These are phyloP conservation scores for Pseudozyma pruni DNA, from an alignment of 1,284 basidiomycete genomes.

Conservation along the genomic window DNA sequence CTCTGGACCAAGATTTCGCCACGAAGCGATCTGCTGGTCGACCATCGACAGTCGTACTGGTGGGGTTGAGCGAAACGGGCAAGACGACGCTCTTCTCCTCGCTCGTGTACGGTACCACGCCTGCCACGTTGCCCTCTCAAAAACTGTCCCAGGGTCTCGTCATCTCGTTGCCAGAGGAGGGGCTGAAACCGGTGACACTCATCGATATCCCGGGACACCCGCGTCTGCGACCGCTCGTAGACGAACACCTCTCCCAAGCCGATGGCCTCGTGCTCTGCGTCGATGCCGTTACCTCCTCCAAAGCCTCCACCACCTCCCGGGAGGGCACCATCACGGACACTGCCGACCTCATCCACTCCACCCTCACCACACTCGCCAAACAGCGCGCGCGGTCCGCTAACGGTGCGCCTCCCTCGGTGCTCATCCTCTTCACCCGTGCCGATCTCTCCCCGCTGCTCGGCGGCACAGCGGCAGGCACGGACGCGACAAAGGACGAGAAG, in stretches of 20 bases:
- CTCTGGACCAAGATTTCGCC: slow-evolving; percentile 3
- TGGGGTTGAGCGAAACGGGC: slow-evolving; percentile 56
- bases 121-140: slow-evolving; percentile 55
- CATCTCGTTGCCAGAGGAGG: not conserved
- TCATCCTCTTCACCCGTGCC: slow-evolving; percentile 61
- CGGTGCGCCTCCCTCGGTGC: slow-evolving; percentile 47
- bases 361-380: slow-evolving; percentile 49
- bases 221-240: slow-evolving; percentile 49
- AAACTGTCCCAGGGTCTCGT: slow-evolving; percentile 38
- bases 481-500: slow-evolving; percentile 53
- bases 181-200: slow-evolving; percentile 38
- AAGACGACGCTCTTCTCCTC: slow-evolving; percentile 62
- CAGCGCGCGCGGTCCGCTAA: slow-evolving; percentile 14
- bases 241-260: slow-evolving; percentile 46
- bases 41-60: slow-evolving; percentile 51
- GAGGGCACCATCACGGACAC: slow-evolving; percentile 45
- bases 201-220: slow-evolving; percentile 64
- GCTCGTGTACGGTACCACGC: slow-evolving; percentile 54
- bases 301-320: slow-evolving; percentile 24
- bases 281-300: slow-evolving; percentile 60
- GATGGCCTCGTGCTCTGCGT: slow-evolving; percentile 64
- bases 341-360: slow-evolving; percentile 55
- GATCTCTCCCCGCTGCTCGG: slow-evolving; percentile 62
- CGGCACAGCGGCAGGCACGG: slow-evolving; percentile 33
- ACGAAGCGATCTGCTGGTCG: slow-evolving; percentile 26